These are phyloP conservation scores for Sphagnurus paluster DNA, from an alignment of 1,284 basidiomycete genomes.

Conservation along the genomic window DNA sequence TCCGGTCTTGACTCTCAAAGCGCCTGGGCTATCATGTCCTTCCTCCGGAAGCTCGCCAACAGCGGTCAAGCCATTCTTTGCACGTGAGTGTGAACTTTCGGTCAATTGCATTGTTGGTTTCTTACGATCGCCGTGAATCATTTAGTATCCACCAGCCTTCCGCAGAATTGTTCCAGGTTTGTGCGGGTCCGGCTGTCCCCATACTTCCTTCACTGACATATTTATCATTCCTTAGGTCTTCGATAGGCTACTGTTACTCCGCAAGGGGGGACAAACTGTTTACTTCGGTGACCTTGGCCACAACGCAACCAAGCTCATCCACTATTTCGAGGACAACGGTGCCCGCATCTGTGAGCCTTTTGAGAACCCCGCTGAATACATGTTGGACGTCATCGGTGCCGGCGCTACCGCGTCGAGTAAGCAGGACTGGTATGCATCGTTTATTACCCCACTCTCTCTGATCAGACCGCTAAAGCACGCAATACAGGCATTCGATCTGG, in stretches of 20 bases:
- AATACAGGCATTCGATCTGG: too few relatives aligned
- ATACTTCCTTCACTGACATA: neutral
- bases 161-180: conserved; percentile 65
- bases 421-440: conserved; percentile 30
- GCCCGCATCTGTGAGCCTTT: conserved; percentile 42
- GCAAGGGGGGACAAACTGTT: conserved; percentile 74
- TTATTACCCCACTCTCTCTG: too few relatives aligned
- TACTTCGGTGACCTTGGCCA: conserved; percentile 78
- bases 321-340: conserved; percentile 71
- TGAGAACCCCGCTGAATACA: conserved; percentile 50
- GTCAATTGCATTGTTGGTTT: neutral
- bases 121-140: neutral
- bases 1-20: conserved; percentile 85
- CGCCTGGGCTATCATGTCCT: conserved; percentile 83
- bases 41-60: conserved; percentile 80
- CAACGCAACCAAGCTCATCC: conserved; percentile 54
- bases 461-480: conserved; percentile 31
- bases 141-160: conserved; percentile 59
- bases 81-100: conserved; percentile 61
- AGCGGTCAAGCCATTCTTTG: conserved; percentile 75
- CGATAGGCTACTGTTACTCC: conserved; percentile 42
- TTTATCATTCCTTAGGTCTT: conserved; percentile 6
- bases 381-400: conserved; percentile 49
- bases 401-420: conserved; percentile 41
- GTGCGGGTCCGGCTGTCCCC: neutral